Evolutionary conservation across 352 stramenopile species (phyloP), one percentile per base, ranked within the genome.

Genomic region (Phytophthora aleatoria): DNA sequence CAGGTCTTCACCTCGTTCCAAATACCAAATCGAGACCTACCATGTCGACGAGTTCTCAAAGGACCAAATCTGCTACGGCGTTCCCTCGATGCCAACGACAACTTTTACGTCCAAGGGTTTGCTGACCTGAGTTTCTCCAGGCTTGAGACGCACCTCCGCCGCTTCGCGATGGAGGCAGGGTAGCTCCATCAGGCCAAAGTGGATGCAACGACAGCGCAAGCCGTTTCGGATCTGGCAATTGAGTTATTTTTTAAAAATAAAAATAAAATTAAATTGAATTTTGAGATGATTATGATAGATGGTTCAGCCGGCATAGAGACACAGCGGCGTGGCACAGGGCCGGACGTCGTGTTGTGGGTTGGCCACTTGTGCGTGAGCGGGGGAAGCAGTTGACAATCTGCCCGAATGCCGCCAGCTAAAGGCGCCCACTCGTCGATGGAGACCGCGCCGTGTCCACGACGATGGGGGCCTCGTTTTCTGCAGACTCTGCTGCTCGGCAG

Each of bases 11-110:
- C 20, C 20, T 20, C 20, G 20, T 20, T 20, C 20, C 0, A 56
- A 83, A 62, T 89, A 85, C 57, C 62, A 57, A 41, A 75, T 89
- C 12, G 70, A 87, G 50, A 85, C 78, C 36, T 89, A 75, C 54
- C 63, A 85, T n/a, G 71, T 52, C 52, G 56, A 59, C 3, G 52
- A 55, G 24, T 79, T 83, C 28, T 71, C 74, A 13, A 59, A 72
- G 24, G 65, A 70, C 27, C 79, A 85, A 63, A 79, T 74, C 53
- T 89, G 77, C 54, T 89, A 86, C 50, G 79, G 74, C 64, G 36
- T 5, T 44, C 52, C 2, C 61, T 66, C 10, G 20, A 12, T 30
- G 39, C 67, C 12, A 56, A 75, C 27, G 61, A 20, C 20, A 63
- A 78, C 42, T 80, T 82, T 16, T 64, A 69, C 27, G 50, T 64